Percentiles rank a stretch among this genome's conserved stretches.
phyloP scores from a whole-genome alignment of 2,329 filamentous ascomycete species.

The Bipolaris victoriae region DNA sequence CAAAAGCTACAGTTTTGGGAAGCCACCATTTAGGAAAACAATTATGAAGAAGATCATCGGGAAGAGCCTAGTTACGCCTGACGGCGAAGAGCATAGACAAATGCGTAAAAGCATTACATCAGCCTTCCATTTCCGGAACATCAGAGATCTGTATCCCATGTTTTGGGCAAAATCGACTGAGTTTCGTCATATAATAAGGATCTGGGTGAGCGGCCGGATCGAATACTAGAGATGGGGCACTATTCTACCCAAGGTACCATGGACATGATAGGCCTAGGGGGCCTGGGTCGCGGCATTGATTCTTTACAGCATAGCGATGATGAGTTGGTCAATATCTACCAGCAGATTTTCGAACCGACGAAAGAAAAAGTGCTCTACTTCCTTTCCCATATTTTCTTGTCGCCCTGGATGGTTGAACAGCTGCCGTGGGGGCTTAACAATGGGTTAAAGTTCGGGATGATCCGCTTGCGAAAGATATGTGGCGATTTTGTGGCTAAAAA shows the following conservation, averaged over 20 bases:
- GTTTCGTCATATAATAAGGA: constrained; percentile 66
- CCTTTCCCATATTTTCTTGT: constrained; percentile 48
- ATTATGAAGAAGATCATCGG: constrained; percentile 59
- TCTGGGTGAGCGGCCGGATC: constrained; percentile 51
- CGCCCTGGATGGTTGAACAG: constrained; percentile 46
- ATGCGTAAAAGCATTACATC: constrained; percentile 77
- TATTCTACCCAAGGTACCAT: constrained; percentile 54
- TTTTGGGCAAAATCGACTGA: constrained; percentile 82
- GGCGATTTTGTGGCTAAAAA: constrained; percentile 57
- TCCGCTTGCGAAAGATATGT: constrained; percentile 51
- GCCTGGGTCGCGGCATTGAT: constrained; percentile 53
- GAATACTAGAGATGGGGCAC: constrained; percentile 52
- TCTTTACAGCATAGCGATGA: constrained; percentile 51
- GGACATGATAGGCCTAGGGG: constrained; percentile 56
- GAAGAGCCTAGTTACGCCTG: constrained; percentile 58
- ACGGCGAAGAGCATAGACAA: constrained; percentile 58
- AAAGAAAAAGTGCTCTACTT: constrained; percentile 57
- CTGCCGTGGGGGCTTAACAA: constrained; percentile 58
- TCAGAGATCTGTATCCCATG: constrained; percentile 81
- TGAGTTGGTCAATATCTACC: constrained; percentile 51
- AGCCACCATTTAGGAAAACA: constrained; percentile 52
- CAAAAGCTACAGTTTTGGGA: constrained; percentile 62
- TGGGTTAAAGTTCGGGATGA: constrained; percentile 47
- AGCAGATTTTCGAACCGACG: constrained; percentile 55
- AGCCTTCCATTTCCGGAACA: constrained; percentile 82